These are phyloP conservation scores for Tulasnella sp. DNA, from an alignment of 768 basidiomycete genomes.

Conservation along the genomic window DNA sequence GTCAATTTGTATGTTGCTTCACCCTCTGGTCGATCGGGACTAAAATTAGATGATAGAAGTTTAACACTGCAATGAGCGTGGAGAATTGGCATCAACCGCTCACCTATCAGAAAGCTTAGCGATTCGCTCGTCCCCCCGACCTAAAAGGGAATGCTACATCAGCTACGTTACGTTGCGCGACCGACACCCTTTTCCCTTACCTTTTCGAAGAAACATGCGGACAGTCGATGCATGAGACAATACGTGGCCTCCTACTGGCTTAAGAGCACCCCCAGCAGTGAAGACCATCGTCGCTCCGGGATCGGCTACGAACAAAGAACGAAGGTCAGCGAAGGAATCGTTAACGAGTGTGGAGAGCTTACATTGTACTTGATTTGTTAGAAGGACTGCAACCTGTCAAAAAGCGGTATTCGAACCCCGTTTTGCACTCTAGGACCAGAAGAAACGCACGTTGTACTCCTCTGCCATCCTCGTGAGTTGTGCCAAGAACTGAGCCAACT, in stretches of 20 bases:
- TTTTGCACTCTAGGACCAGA: neutral
- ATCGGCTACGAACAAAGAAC: slow-evolving; percentile 45
- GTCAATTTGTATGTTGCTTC: slow-evolving; percentile 87
- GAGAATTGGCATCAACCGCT: neutral
- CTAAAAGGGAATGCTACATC: slow-evolving; percentile 27
- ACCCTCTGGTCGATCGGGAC: slow-evolving; percentile 79
- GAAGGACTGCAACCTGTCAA: slow-evolving; percentile 62
- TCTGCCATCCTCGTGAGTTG: slow-evolving; percentile 86
- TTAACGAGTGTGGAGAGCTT: slow-evolving; percentile 11
- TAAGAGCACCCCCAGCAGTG: slow-evolving; percentile 74
- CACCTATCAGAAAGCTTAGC: slow-evolving; percentile 72
- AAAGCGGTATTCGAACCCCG: neutral
- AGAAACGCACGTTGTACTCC: slow-evolving; percentile 62
- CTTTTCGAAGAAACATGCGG: slow-evolving; percentile 79
- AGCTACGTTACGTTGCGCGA: neutral
- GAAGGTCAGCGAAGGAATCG: neutral
- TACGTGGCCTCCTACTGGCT: slow-evolving; percentile 63
- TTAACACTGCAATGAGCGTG: neutral
- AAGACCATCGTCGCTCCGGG: slow-evolving; percentile 94
- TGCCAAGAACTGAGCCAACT: slow-evolving; percentile 37
- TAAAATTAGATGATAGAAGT: neutral
- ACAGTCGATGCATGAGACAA: slow-evolving; percentile 84
- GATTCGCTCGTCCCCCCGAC: slow-evolving; percentile 82
- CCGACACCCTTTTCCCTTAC: slow-evolving; percentile 26
- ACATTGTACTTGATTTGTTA: slow-evolving; percentile 94